Base-by-base conservation (phyloP, 176 grass and related monocot genomes). In the Rhynchospora pubera region DNA sequence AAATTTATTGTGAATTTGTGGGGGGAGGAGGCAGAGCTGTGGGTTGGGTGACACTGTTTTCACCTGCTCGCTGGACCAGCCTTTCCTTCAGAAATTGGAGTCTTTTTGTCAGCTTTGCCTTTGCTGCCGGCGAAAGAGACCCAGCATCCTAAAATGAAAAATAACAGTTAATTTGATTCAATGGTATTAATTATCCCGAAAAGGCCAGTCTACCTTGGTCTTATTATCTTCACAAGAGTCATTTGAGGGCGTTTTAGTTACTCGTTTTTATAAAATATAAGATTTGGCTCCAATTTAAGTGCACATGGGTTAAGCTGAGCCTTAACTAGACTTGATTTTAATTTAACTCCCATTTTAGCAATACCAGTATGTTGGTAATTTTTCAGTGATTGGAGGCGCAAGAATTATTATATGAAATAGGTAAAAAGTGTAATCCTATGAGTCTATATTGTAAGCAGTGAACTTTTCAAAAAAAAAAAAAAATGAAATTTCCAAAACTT, bases 81-180 rank as follows among this genome's bases (percentile, higher is more conserved):
- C 97, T 85, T 84, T 99, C 97, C 85, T 99, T 99, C 74, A 99
- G 80, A 79, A 99, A 91, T 84, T 91, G 91, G 32, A 99, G 93
- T 56, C 92, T 89, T 75, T 77, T 90, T 26, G 97, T 96, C 65
- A 99, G 65, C 87, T 95, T 99, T 44, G 65, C 82, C 55, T 93
- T 83, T 23, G 93, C 93, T 50, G 83, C 70, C 65, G 83, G 79
- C 19, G 91, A 84, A 84, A 84, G 82, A 53, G 77, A 79, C 19
- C 87, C 89, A 80, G 79, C 61, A 62, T 95, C 92, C 96, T 99
- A 80, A 82, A 79, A 79, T 52, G 70, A 73, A 63, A 87, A 78
- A 63, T 67, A 80, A 46, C 39, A 78, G 77, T 55, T 24, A 67
- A 71, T 46, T 82, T 46, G 78, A 86, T 15, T 65, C 75, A 55